Conservation (phyloP, 2,329 filamentous ascomycete genomes). For the Metarhizium robertsii region DNA sequence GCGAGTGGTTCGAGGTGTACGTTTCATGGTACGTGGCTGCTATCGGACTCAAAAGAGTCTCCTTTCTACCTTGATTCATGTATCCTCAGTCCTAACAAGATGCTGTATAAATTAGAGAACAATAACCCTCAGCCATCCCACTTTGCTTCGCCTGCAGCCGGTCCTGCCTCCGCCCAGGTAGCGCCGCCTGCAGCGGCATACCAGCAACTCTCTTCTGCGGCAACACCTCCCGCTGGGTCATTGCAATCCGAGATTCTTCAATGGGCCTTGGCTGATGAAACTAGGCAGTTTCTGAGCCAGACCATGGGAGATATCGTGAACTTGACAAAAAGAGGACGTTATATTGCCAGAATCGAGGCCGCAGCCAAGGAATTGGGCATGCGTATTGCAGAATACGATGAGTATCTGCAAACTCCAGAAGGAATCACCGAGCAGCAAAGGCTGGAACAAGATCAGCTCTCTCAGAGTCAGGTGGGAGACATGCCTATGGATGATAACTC, state of each 20-base stretch:
- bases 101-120: slow-evolving; percentile 25
- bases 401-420: slow-evolving; percentile 22
- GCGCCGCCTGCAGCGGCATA: slow-evolving; percentile 12
- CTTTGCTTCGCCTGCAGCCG: slow-evolving; percentile 9
- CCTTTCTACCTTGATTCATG: not conserved
- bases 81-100: not conserved
- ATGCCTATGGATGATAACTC: slow-evolving; percentile 9
- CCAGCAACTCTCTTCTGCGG: not conserved
- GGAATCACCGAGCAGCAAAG: slow-evolving; percentile 17
- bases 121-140: slow-evolving; percentile 28
- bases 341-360: slow-evolving; percentile 42
- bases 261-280: slow-evolving; percentile 14
- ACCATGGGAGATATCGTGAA: slow-evolving; percentile 35
- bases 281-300: slow-evolving; percentile 19
- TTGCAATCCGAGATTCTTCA: slow-evolving; percentile 25
- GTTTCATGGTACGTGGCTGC: slow-evolving; percentile 41
- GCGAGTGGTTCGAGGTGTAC: slow-evolving; percentile 50
- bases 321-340: slow-evolving; percentile 33
- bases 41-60: not conserved
- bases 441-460: slow-evolving; percentile 7
- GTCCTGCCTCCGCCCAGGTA: slow-evolving; percentile 10
- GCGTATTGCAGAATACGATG: slow-evolving; percentile 42
- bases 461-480: slow-evolving; percentile 11
- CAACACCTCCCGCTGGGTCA: not conserved
- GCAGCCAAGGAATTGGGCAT: slow-evolving; percentile 45